Evolutionary conservation across 164 flowering plant species (phyloP).

Genomic region (Magnolia kwangsiensis): DNA sequence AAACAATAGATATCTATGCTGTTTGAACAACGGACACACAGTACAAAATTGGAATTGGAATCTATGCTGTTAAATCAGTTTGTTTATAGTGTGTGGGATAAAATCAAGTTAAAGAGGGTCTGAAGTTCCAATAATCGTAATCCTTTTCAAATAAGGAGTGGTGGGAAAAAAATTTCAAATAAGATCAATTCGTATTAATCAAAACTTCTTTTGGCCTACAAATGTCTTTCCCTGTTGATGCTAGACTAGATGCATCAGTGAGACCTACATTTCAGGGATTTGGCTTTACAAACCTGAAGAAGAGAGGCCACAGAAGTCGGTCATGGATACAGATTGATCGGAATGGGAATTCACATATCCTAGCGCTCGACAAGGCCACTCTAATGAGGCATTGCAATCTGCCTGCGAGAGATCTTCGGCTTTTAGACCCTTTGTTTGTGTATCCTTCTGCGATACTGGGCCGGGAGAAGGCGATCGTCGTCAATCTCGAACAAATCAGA

Average conservation of each 20-base stretch:
- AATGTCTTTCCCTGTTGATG: slow-evolving; percentile 1
- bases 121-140: too few species aligned
- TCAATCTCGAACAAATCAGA: slow-evolving; percentile 86
- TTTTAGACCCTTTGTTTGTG: slow-evolving; percentile 90
- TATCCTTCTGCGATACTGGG: slow-evolving; percentile 88
- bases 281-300: slow-evolving; percentile 47
- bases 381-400: slow-evolving; percentile 81
- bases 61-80: not conserved
- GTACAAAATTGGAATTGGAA: not conserved
- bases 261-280: slow-evolving; percentile 28
- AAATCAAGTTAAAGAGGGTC: too few species aligned
- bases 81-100: not conserved
- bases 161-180: too few species aligned
- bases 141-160: too few species aligned
- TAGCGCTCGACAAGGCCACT: slow-evolving; percentile 78
- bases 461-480: slow-evolving; percentile 93
- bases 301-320: slow-evolving; percentile 81
- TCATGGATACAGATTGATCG: slow-evolving; percentile 89
- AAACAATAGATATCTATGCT: not conserved
- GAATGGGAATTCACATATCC: slow-evolving; percentile 51
- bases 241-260: slow-evolving; percentile 6
- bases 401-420: slow-evolving; percentile 91
- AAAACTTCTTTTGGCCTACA: not conserved
- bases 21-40: not conserved
- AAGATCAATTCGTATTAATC: not conserved